Evolutionary conservation across 2,329 filamentous ascomycete species (phyloP), one percentile per base, ranked within the genome.

Genomic region (Alternaria sp.): DNA sequence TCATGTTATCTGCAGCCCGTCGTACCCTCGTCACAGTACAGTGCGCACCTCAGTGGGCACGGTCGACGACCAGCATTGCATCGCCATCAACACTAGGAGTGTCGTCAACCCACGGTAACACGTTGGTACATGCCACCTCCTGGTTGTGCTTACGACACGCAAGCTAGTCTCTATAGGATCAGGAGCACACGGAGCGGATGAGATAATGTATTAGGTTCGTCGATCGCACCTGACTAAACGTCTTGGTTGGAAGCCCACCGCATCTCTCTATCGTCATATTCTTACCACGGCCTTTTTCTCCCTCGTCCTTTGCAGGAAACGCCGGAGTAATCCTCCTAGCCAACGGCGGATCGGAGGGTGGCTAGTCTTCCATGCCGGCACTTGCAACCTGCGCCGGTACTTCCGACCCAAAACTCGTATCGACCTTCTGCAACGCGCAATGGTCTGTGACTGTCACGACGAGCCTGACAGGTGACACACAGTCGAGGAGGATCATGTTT

Each of bases 401-500:
- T 51, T 36, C n/a, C 46, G 21, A 43, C 13, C 25, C 49, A 51
- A 19, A 46, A 19, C 19, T 59, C 46, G 52, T 43, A 28, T 21
- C 17, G 45, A 54, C 7, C 6, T 54, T 30, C 36, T 52, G 25
- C 21, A 54, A 52, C 55, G 44, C 50, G 19, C 5, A 47, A 51
- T 21, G 36, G 19, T 25, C 51, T 62, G 26, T 47, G 19, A 43
- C 47, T 25, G 25, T 25, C 17, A 51, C 23, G 26, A 36, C 13
- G 26, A 36, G 40, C 28, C 21, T 64, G 57, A 60, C 54, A 64
- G 54, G 17, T 64, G 57, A 66, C 54, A 59, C 55, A 30, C 26
- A 26, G 56, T 58, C 54, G 46, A 54, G 52, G 56, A 59, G 32
- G 26, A 62, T 47, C 40, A 19, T 54, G 64, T 67, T 62, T 65